Evolutionary conservation across 768 basidiomycete species (phyloP).

Genomic region (Amanita pallidorosea): DNA sequence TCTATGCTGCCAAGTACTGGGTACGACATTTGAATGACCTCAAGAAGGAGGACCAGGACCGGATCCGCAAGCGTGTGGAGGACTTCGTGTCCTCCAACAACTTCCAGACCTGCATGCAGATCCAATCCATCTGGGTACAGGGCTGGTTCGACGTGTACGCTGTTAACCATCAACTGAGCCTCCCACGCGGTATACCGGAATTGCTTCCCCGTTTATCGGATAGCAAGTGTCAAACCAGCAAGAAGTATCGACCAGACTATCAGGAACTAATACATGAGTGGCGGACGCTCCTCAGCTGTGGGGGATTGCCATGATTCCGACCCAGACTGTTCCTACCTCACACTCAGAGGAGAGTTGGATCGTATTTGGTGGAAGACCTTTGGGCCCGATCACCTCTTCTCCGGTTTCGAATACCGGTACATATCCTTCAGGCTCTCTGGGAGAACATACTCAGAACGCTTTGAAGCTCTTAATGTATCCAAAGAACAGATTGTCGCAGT

Average conservation of each 20-base stretch:
- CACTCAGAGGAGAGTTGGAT: no score
- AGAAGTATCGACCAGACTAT: slow-evolving; percentile 13
- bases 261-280: slow-evolving; percentile 16
- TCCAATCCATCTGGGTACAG: slow-evolving; percentile 21
- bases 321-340: neutral
- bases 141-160: slow-evolving; percentile 14
- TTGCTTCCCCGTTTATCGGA: slow-evolving; percentile 1
- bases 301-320: slow-evolving; percentile 3
- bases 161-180: neutral
- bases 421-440: no score
- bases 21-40: slow-evolving; percentile 18
- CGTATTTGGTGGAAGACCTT: no score
- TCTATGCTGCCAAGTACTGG: slow-evolving; percentile 22
- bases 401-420: no score
- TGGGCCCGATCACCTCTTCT: no score
- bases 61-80: slow-evolving; percentile 8
- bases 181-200: neutral
- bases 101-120: slow-evolving; percentile 20
- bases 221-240: neutral
- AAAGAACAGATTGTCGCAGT: no score
- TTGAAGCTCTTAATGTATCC: no score
- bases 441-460: no score
- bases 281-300: slow-evolving; percentile 13
- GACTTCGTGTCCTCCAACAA: slow-evolving; percentile 16
- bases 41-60: neutral